Base-by-base conservation (phyloP, 2,329 filamentous ascomycete species). In the Calonectria crousiana region DNA sequence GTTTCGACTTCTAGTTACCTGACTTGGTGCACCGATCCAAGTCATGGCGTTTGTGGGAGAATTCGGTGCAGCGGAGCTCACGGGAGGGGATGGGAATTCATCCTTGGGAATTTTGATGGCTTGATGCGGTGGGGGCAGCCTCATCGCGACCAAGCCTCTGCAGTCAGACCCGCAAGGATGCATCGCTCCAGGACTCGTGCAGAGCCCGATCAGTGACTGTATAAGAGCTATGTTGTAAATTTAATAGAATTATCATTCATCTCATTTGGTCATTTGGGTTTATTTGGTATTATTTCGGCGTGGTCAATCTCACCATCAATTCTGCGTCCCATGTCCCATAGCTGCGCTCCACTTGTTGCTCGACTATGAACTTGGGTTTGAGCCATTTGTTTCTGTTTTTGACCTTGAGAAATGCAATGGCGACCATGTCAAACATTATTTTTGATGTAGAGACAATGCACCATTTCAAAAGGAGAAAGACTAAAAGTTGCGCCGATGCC, bases 341-440 rank as follows among this genome's bases (percentile, higher is more conserved):
- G n/a, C n/a, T n/a, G n/a, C n/a, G 5, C 36, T 38, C 36, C 16
- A 38, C 20, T 41, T 13, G 16, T 16, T 41, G 4, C 16, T 41
- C 14, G 18, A 20, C 38, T 16, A 20, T 41, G 18, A 41, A 20
- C 0, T 44, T 44, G 18, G 18, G 6, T 44, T 44, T n/a, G 6
- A n/a, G 8, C 8, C 16, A 16, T n/a, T 8, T 5, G 9, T 44
- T 44, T 44, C 3, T 2, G 41, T 10, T n/a, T n/a, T 2, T 44
- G 41, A 9, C 2, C 1, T 44, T 1, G 20, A n/a, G 1, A 44
- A n/a, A 44, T 20, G 8, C 16, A 44, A 5, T 9, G 8, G 18
- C 6, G n/a, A 1, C 18, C n/a, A 3, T 8, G 8, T n/a, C 6
- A 16, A 4, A 9, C 18, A 2, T 20, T n/a, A 18, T 2, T 9